Conservation (phyloP, 73 alveolate genomes). For the Halteria grandinella region DNA sequence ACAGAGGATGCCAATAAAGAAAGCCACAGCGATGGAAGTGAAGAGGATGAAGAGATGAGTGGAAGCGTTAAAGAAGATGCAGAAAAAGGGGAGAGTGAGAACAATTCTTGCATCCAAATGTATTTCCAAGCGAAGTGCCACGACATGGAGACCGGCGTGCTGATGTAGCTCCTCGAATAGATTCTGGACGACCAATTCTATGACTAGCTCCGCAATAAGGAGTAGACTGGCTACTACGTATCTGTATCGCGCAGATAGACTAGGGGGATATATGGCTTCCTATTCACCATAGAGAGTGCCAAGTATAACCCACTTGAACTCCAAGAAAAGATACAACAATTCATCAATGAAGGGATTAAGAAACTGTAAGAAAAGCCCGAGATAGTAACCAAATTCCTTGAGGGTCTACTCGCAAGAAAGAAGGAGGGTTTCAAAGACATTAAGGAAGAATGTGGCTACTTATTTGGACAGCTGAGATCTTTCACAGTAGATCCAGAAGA, state of each 20-base stretch:
- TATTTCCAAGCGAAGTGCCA: conserved; percentile 11
- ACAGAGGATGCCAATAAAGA: background rate
- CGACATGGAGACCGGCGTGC: background rate
- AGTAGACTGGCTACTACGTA: conserved; percentile 22
- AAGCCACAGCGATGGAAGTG: background rate
- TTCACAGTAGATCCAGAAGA: background rate
- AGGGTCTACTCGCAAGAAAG: conserved; percentile 15
- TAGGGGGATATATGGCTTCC: conserved; percentile 22
- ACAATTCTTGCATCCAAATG: conserved; percentile 26
- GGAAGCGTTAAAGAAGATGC: background rate
- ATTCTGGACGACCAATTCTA: conserved; percentile 29
- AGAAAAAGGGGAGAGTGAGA: conserved; percentile 22
- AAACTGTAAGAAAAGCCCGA: background rate
- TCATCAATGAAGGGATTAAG: background rate
- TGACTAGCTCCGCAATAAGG: conserved; percentile 40
- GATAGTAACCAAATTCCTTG: background rate
- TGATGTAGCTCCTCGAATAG: conserved; percentile 7
- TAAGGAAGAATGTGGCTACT: conserved; percentile 34
- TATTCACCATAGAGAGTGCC: conserved; percentile 34
- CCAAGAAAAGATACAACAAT: background rate
- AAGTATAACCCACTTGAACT: conserved; percentile 24
- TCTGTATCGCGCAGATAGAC: conserved; percentile 1
- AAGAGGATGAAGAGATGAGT: conserved; percentile 4
- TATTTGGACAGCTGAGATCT: conserved; percentile 18
- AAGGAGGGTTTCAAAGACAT: conserved; percentile 26